A percentile compares a stretch with the other conserved stretches of the same genome.
Conservation (phyloP, 257 asterid species). For the Salvia rosmarinus region DNA sequence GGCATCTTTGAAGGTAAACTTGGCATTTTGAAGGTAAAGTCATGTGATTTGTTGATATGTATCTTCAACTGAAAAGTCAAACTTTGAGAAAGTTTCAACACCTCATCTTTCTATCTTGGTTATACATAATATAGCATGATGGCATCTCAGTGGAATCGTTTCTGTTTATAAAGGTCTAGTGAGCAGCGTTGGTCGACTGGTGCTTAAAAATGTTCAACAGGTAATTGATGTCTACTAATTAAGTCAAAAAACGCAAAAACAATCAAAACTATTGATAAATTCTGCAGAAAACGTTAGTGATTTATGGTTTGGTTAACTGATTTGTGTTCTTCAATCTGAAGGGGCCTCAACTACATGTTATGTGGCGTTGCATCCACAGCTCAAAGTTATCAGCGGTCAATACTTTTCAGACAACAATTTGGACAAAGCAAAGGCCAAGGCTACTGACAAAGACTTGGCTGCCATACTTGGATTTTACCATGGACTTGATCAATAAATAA, state of each 20-base stretch:
- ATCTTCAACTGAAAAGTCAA: not conserved
- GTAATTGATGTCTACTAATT: constrained; percentile 33
- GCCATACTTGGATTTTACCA: constrained; percentile 70
- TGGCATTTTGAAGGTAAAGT: too few relatives aligned
- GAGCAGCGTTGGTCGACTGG: constrained; percentile 44
- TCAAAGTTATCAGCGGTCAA: constrained; percentile 66
- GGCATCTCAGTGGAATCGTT: not conserved
- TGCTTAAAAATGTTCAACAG: constrained; percentile 64
- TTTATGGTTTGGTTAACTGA: too few relatives aligned
- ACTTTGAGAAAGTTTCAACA: not conserved
- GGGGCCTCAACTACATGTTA: constrained; percentile 88
- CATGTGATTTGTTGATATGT: not conserved
- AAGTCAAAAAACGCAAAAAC: not conserved
- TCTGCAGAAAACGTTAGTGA: not conserved
- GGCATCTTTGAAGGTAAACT: constrained; percentile 65
- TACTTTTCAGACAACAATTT: constrained; percentile 67
- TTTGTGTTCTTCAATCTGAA: not conserved
- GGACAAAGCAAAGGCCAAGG: constrained; percentile 44
- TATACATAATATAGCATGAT: not conserved
- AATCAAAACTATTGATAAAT: not conserved
- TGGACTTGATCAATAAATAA: constrained; percentile 44
- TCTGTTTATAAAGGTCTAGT: constrained; percentile 45
- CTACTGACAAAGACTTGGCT: constrained; percentile 58
- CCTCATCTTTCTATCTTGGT: not conserved
- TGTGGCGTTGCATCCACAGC: constrained; percentile 70